phyloP scores from a whole-genome alignment of 495 filamentous ascomycete genomes.

The Cairneyella variabilis region DNA sequence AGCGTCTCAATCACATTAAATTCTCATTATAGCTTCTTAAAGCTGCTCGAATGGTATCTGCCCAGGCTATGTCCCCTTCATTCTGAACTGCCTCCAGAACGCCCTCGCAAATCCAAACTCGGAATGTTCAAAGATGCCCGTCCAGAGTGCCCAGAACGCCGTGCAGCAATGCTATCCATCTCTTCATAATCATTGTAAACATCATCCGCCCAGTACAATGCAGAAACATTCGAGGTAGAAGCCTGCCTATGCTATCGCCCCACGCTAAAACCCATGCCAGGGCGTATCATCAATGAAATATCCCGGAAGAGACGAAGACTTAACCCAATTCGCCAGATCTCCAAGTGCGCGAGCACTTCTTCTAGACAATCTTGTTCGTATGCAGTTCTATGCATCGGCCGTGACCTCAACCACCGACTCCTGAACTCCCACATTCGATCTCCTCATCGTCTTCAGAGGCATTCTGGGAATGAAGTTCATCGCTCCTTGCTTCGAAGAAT shows the following conservation, averaged over 20 bases:
- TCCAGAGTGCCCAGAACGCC: slow-evolving; percentile 8
- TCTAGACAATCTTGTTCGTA: slow-evolving; percentile 6
- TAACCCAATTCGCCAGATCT: background rate
- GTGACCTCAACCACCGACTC: slow-evolving; percentile 17
- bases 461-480: slow-evolving; percentile 26
- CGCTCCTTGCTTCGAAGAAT: slow-evolving; percentile 24
- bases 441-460: slow-evolving; percentile 21
- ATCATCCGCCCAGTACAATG: no score
- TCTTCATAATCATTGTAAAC: no score
- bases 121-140: no score
- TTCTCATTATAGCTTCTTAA: no score
- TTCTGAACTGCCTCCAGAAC: slow-evolving; percentile 12
- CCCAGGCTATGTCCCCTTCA: slow-evolving; percentile 7
- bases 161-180: slow-evolving; percentile 11
- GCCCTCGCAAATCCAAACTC: no score
- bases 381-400: slow-evolving; percentile 19
- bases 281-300: no score
- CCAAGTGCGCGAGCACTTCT: background rate
- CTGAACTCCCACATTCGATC: slow-evolving; percentile 14
- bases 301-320: no score
- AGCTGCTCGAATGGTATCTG: background rate
- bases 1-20: no score
- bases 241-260: no score
- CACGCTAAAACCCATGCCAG: no score
- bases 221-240: no score